Percentiles rank a stretch among this genome's conserved stretches.
phyloP scores from a whole-genome alignment of 2,329 filamentous ascomycete genomes.

The Cercospora nicotianae region DNA sequence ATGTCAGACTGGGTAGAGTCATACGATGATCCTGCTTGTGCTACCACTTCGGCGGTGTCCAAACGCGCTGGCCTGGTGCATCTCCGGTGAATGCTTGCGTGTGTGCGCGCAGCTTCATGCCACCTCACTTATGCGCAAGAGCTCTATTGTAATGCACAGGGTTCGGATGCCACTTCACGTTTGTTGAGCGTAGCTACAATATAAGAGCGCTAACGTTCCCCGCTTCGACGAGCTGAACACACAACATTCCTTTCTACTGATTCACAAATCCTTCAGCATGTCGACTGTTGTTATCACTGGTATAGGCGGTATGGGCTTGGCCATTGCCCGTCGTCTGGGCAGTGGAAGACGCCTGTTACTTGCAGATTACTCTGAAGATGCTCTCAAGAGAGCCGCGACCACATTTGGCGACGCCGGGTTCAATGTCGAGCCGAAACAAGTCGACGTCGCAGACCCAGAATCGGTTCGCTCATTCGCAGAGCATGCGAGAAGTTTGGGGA shows the following conservation, averaged over 20 bases:
- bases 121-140: background rate
- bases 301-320: background rate
- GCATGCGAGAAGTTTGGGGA: background rate
- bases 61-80: background rate
- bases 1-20: background rate
- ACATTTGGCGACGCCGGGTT: background rate
- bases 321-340: conserved; percentile 4
- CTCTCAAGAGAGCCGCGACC: background rate
- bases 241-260: background rate
- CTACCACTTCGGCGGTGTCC: background rate
- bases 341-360: background rate
- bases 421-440: background rate
- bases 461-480: background rate
- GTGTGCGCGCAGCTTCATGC: background rate
- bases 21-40: background rate
- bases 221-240: background rate
- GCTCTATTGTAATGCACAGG: background rate
- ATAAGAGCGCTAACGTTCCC: background rate
- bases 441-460: background rate
- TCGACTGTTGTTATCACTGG: background rate
- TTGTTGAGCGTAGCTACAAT: background rate
- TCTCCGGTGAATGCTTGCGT: background rate
- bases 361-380: background rate
- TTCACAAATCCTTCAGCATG: background rate
- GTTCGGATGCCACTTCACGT: background rate